Evolutionary conservation across 345 rosid species (phyloP), one percentile per base, ranked within the genome.

Genomic region (Camelina sativa): DNA sequence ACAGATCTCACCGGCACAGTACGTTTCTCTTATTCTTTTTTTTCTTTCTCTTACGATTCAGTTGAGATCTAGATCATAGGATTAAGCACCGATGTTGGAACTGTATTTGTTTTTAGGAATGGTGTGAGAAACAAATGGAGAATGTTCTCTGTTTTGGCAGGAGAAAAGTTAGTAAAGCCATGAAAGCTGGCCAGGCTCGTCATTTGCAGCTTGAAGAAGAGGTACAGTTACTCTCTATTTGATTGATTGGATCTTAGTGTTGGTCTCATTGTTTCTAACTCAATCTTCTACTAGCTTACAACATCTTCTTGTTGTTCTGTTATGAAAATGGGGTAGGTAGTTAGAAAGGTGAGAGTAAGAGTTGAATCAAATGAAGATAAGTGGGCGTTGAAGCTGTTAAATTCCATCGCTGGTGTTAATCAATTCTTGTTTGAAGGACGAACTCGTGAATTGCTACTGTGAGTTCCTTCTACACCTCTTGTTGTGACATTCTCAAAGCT

Each of bases 91-190:
- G 9, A 5, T 7, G 17, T 55, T 65, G 65, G 65, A 54, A 71
- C 25, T 37, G 30, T 7, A 5, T 65, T n/a, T 4, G 15, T 5
- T 25, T 23, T 38, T 71, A 93, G 96, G 97, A 93, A 80, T 93
- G 98, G 98, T 93, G 98, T 62, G 93, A 89, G 76, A 93, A 90
- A 71, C 84, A 86, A 78, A 84, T 82, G 90, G 91, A 93, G 85
- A 83, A 75, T 81, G 37, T 5, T 71, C 88, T 93, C 58, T 79
- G 52, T 38, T 64, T 65, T 20, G 86, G 88, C 17, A 72, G 73
- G 75, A 80, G 65, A 58, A 80, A 62, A 79, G 73, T 66, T 3
- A 90, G 17, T 25, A 78, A 84, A 77, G 93, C 95, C 28, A 93
- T 90, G 95, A 87, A 81, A 84, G 84, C 79, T 54, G 98, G 98